Percentiles rank a stretch among this genome's conserved stretches.
phyloP scores from a whole-genome alignment of 2,329 filamentous ascomycete genomes.

The Trichoderma pleuroti region DNA sequence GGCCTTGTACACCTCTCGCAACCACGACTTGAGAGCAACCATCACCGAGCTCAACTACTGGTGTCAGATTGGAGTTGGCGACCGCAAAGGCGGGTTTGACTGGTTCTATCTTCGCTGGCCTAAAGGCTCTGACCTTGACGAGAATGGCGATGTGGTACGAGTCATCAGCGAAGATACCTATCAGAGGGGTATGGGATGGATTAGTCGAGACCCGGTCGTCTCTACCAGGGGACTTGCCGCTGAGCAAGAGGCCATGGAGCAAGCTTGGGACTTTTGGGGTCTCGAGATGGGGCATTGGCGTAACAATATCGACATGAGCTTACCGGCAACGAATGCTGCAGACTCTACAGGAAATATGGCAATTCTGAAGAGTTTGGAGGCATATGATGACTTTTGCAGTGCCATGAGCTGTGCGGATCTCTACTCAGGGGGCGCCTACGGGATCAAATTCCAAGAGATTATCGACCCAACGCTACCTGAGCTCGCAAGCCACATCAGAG shows the following conservation, averaged over 20 bases:
- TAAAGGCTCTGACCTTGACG: conserved; percentile 64
- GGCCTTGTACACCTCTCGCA: conserved; percentile 65
- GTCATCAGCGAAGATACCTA: conserved; percentile 83
- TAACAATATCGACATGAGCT: conserved; percentile 37
- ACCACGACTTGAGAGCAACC: conserved; percentile 72
- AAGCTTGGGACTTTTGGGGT: conserved; percentile 65
- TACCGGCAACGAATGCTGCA: conserved; percentile 35
- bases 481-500: conserved; percentile 43
- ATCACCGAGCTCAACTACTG: conserved; percentile 88
- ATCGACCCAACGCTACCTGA: conserved; percentile 63
- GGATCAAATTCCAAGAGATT: conserved; percentile 41
- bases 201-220: conserved; percentile 58
- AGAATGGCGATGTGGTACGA: conserved; percentile 64
- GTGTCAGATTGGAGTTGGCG: conserved; percentile 94
- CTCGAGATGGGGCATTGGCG: conserved; percentile 60
- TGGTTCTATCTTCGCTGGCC: conserved; percentile 85
- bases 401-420: conserved; percentile 65
- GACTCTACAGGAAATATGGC: not conserved
- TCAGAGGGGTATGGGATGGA: conserved; percentile 70
- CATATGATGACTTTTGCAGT: conserved; percentile 54
- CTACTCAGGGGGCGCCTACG: conserved; percentile 49
- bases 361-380: conserved; percentile 37
- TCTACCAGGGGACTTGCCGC: conserved; percentile 37
- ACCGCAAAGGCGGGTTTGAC: conserved; percentile 79
- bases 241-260: conserved; percentile 61